Base-by-base conservation (phyloP, 768 basidiomycete species). In the Mycena indigotica region DNA sequence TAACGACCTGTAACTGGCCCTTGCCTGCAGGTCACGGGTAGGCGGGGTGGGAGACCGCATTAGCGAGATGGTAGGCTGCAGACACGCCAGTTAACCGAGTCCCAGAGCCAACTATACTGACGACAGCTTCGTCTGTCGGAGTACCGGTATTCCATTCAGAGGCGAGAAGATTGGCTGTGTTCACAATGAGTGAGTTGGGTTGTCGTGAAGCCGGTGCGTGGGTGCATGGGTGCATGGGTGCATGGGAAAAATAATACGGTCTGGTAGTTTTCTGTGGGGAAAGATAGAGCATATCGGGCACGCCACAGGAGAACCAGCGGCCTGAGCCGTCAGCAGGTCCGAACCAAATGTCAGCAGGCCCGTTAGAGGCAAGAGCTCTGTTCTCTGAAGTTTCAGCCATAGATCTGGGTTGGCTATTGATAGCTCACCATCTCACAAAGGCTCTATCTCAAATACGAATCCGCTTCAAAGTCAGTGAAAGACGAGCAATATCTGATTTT, bases 71-170 rank as follows among this genome's bases (percentile, higher is more conserved):
- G 69, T 89, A 92, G 5, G 89, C 88, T 3, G 84, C 79, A 19
- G 85, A 83, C 5, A 89, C 80, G 17, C 91, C 91, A 0, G 91
- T 89, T 32, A 93, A 86, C n/a, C n/a, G n/a, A n/a, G n/a, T n/a
- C 0, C 91, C 91, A 28, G 87, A 84, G 5, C 92, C 92, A 41
- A 94, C 84, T 62, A 93, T 85, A 60, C 85, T 89, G 8, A 93
- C 73, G 64, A 93, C 91, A 2, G 85, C 84, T 50, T 84, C 81
- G 0, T 65, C 46, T 0, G 84, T 83, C 19, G 92, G 69, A 1
- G 70, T 59, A 1, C 87, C 88, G 5, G 73, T 70, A 65, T 89
- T 91, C 1, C 91, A 92, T 53, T 83, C 80, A 2, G 71, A 74
- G 0, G 86, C 88, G 0, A 91, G 73, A 0, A 89, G 89, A 66